These are phyloP conservation scores for Crithidia expoeki DNA, from an alignment of 208 protist species.

Conservation along the genomic window DNA sequence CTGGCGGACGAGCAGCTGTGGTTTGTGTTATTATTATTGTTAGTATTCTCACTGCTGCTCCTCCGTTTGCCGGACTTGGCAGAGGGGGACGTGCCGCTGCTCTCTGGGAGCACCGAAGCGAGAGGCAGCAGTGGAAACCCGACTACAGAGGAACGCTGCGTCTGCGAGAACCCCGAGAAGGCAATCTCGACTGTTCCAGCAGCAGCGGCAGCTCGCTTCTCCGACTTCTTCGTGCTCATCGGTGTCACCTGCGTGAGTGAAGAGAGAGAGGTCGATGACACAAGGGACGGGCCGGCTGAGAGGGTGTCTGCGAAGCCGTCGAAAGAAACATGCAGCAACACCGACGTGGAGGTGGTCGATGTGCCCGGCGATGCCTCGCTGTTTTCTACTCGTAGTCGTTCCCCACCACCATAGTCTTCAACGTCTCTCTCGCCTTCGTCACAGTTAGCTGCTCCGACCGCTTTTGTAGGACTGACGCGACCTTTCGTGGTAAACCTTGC, in stretches of 20 bases:
- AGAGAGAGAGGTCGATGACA: slow-evolving; percentile 1
- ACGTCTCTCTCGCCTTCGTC: too few relatives aligned
- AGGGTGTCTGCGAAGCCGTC: neutral
- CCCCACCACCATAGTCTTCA: neutral
- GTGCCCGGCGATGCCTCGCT: neutral
- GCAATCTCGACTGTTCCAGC: neutral
- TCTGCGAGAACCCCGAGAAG: neutral
- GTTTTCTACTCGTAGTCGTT: neutral
- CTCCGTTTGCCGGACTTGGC: neutral
- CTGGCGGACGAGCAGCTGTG: neutral
- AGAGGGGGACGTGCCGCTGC: neutral
- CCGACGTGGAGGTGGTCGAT: slow-evolving; percentile 5
- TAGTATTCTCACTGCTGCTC: neutral
- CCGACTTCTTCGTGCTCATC: neutral
- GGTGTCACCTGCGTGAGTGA: neutral
- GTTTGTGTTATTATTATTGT: too few relatives aligned
- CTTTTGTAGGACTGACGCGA: too few relatives aligned
- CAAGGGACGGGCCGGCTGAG: neutral
- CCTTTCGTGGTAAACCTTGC: too few relatives aligned
- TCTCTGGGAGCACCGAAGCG: neutral
- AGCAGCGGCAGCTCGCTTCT: neutral
- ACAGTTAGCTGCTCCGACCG: too few relatives aligned
- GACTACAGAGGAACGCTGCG: neutral
- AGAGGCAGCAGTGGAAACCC: neutral
- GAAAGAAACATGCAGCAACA: slow-evolving; percentile 12